Evolutionary conservation across 352 stramenopile species (phyloP).

Genomic region (Phytopythium vexans): DNA sequence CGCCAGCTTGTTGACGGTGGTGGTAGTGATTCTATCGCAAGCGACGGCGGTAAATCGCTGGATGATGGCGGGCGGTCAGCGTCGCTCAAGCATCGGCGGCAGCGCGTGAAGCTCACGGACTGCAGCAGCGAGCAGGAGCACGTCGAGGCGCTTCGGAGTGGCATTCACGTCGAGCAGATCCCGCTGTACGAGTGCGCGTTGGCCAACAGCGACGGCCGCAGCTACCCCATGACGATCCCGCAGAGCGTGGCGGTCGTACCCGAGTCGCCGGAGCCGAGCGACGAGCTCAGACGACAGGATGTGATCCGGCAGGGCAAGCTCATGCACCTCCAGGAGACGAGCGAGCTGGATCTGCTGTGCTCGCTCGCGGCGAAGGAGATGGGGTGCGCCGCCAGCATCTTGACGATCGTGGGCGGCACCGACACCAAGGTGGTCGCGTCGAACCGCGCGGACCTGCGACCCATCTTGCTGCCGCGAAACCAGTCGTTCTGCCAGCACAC

Average conservation of each 20-base stretch:
- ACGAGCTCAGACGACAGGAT: conserved; percentile 43
- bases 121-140: conserved; percentile 21
- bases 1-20: conserved; percentile 33
- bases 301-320: conserved; percentile 40
- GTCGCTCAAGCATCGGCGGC: background rate
- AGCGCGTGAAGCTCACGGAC: conserved; percentile 5
- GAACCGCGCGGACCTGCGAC: conserved; percentile 17
- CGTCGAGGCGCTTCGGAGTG: conserved; percentile 12
- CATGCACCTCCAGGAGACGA: conserved; percentile 36
- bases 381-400: conserved; percentile 40
- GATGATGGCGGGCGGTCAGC: conserved; percentile 10
- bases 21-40: background rate
- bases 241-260: conserved; percentile 19
- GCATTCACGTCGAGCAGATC: conserved; percentile 14
- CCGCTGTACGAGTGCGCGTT: conserved; percentile 37
- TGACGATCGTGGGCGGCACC: conserved; percentile 53
- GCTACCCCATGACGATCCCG: conserved; percentile 36
- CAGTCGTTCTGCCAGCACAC: conserved; percentile 61
- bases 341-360: conserved; percentile 65
- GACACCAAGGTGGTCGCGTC: conserved; percentile 43
- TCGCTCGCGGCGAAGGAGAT: conserved; percentile 48
- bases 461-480: conserved; percentile 33
- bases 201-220: conserved; percentile 40
- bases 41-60: background rate
- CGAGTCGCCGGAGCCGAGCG: conserved; percentile 26